Evolutionary conservation across 2,329 filamentous ascomycete species (phyloP).

Genomic region (Canariomyces notabilis): DNA sequence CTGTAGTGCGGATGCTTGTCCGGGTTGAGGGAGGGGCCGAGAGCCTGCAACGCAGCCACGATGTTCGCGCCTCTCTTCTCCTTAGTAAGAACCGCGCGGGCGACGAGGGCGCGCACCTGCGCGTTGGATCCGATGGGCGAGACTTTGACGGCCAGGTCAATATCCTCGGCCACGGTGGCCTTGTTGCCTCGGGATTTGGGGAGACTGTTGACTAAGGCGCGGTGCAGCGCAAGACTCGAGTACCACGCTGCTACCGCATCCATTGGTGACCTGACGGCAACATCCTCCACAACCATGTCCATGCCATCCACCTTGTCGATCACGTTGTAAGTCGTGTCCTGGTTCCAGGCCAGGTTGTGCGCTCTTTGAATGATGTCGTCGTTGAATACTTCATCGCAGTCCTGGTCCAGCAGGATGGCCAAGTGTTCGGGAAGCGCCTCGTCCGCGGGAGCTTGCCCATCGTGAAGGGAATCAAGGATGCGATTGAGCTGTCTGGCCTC

Average conservation of each 20-base stretch:
- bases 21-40: slow-evolving; percentile 38
- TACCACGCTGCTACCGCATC: slow-evolving; percentile 92
- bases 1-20: slow-evolving; percentile 30
- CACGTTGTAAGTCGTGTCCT: slow-evolving; percentile 64
- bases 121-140: slow-evolving; percentile 76
- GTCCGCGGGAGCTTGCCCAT: slow-evolving; percentile 38
- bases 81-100: slow-evolving; percentile 52
- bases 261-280: slow-evolving; percentile 76
- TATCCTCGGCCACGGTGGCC: slow-evolving; percentile 40
- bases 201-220: slow-evolving; percentile 60
- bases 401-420: slow-evolving; percentile 66
- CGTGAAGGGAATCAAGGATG: slow-evolving; percentile 40
- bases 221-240: slow-evolving; percentile 69
- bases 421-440: slow-evolving; percentile 74
- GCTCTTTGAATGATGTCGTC: slow-evolving; percentile 75
- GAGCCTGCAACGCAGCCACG: slow-evolving; percentile 49
- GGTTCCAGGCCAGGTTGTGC: slow-evolving; percentile 86
- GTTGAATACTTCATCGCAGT: slow-evolving; percentile 77
- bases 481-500: slow-evolving; percentile 64
- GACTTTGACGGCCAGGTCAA: slow-evolving; percentile 64
- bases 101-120: slow-evolving; percentile 54
- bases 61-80: slow-evolving; percentile 53
- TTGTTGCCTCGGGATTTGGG: slow-evolving; percentile 43
- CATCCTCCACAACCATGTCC: slow-evolving; percentile 79
- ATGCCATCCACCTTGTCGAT: slow-evolving; percentile 63